Base-by-base conservation (phyloP, 805 yeast species). In the Debaryomyces prosopidis region DNA sequence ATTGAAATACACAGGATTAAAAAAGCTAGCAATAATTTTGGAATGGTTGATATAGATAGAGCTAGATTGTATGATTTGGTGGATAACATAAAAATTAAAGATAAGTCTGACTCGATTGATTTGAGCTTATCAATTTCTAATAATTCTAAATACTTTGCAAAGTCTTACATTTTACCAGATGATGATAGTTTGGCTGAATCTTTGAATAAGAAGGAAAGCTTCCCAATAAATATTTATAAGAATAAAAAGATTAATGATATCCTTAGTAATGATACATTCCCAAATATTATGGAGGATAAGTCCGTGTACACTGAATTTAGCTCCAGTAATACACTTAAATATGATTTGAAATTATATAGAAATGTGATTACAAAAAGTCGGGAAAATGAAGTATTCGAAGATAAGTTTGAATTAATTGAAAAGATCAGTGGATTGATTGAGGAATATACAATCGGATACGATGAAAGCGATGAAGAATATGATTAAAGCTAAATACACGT, bases 351-450 rank as follows among this genome's bases (percentile, higher is more conserved):
- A 48, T 42, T 57, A 4, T 66, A 63, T 49, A 54, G 62, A 8
- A 51, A 59, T 10, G 42, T 59, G 0, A 50, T 66, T 14, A 34
- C 36, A 3, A 53, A 54, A 31, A 44, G 52, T 7, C 39, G 54
- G 15, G 54, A 52, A 23, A 31, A 54, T 15, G 65, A 59, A 4
- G 48, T 62, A 11, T 43, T 65, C 2, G 71, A 67, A 14, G 75
- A 69, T 36, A 66, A 60, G 42, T 55, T 54, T 1, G 75, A 70
- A 38, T 49, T 71, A 35, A 32, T 69, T 0, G 75, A 72, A 44
- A 69, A 65, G 15, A 47, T 71, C 7, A 57, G 64, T n/a, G 34
- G 48, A 8, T 34, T 72, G 10, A 56, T 66, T 1, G 68, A 64
- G 14, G 65, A 61, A 31, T 71, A 72, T 42, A 55, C 66, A 0